phyloP scores from a whole-genome alignment of 257 asterid species.

The Lantana camara region DNA sequence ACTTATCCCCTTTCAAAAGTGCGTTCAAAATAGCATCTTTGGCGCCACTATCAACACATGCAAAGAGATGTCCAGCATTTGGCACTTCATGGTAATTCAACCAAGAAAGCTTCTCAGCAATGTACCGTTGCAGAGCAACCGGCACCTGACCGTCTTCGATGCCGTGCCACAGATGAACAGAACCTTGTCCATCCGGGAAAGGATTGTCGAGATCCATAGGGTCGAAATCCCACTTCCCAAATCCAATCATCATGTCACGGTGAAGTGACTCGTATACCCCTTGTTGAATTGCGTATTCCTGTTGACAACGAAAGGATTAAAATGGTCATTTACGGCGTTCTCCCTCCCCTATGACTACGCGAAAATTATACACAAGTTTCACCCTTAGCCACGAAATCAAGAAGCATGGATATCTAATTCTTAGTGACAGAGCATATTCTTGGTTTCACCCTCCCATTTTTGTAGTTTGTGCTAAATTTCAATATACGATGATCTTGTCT shows the following conservation, averaged over 20 bases:
- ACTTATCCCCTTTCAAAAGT: conserved; percentile 39
- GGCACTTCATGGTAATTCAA: conserved; percentile 44
- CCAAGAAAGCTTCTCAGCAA: conserved; percentile 68
- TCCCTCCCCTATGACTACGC: too few relatives aligned
- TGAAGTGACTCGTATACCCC: conserved; percentile 64
- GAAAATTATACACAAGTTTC: too few relatives aligned
- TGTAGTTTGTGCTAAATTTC: too few relatives aligned
- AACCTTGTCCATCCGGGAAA: conserved; percentile 42
- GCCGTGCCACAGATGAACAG: conserved; percentile 80
- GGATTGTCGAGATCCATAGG: conserved; percentile 71
- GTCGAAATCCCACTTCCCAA: conserved; percentile 69
- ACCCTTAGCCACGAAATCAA: too few relatives aligned
- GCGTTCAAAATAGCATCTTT: conserved; percentile 46
- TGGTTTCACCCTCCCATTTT: too few relatives aligned
- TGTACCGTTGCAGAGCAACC: conserved; percentile 54
- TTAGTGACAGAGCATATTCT: too few relatives aligned
- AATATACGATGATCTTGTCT: too few relatives aligned
- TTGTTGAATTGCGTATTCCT: conserved; percentile 65
- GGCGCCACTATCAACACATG: conserved; percentile 20
- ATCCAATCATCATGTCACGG: conserved; percentile 66
- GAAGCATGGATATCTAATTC: too few relatives aligned
- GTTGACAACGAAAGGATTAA: background rate
- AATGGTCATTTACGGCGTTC: too few relatives aligned
- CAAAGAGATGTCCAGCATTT: conserved; percentile 48
- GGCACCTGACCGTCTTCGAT: conserved; percentile 76